Evolutionary conservation across 2,329 filamentous ascomycete species (phyloP), one percentile per base, ranked within the genome.

Genomic region (Sporothrix variecibatus): DNA sequence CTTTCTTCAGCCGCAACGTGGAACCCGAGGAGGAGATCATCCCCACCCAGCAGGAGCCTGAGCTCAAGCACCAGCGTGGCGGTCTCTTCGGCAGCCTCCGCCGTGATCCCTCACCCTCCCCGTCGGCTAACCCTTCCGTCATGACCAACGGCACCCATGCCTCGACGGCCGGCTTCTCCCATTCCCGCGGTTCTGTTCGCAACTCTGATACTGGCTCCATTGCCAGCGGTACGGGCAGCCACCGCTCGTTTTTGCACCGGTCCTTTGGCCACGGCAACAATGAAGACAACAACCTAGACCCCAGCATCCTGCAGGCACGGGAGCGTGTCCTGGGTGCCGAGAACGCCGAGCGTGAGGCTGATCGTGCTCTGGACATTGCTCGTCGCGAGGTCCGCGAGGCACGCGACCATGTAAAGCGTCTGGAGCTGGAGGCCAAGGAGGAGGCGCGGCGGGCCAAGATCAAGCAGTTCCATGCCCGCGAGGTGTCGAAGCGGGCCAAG

Each of bases 401-500:
- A 0, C 84, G 88, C 43, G 90, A 90, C 64, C 87, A 92, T 75
- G 89, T 92, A 1, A 88, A 86, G 82, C 82, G 85, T 17, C 82
- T 93, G 3, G 91, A 93, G 84, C 80, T 85, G 71, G 91, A 93
- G 82, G 91, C 91, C 1, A 86, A 85, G 77, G 90, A 91, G 81
- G 89, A 92, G 79, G 88, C 90, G 1, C 83, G 90, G 28, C 81
- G 87, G 58, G 91, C 91, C 1, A 91, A 89, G 86, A 88, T 92
- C 71, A 93, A 93, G 87, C 87, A 91, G 81, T 85, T 86, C 71
- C 88, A 92, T 79, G 91, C 90, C 0, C 86, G 85, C 77, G 87
- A 89, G 78, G 86, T 93, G 40, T 90, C 88, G 6, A 92, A 91
- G 88, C 85, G 90, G 71, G 90, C 89, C n/a, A 90, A 90, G 81